Evolutionary conservation across 306 rosid species (phyloP), one percentile per base, ranked within the genome.

Genomic region (Vachellia pachyceras): DNA sequence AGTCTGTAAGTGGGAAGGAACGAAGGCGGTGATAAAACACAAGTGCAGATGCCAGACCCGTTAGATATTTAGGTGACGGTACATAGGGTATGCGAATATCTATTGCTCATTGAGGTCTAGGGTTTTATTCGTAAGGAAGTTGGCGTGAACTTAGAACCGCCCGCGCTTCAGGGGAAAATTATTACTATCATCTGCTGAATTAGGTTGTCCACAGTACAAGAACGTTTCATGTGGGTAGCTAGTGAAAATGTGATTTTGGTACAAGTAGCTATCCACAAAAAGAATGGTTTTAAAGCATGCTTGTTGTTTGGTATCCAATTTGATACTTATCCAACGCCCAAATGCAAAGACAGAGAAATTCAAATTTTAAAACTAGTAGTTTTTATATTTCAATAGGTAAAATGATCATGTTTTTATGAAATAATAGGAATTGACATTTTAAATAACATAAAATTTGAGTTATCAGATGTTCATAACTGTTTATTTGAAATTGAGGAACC

Each of bases 11-110:
- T 70, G 84, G 81, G 55, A 14, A 44, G 10, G 70, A 74, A 83
- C 37, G 68, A 79, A 85, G 75, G 68, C 84, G 85, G 86, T 85
- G 95, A 94, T 89, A 90, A 94, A 90, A n/a, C n/a, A n/a, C 85
- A 1, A 90, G 86, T 60, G 22, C 72, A 20, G 76, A 73, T 50
- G 23, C 3, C 37, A 81, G 15, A 22, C 92, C 92, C 92, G 91
- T 89, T 82, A 45, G 91, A 88, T 81, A 6, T 3, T 1, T 0
- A 1, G 10, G 20, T 1, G 17, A 84, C 85, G 95, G 92, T 65
- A 4, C 92, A n/a, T 84, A 75, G 22, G 64, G 15, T 79, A 49
- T 5, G 54, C 6, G 11, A 15, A 70, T 75, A 87, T 85, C 77
- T 81, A 81, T 82, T 87, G 82, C 86, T 85, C 33, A 29, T 29